Percentiles rank a stretch among this genome's conserved stretches.
phyloP scores from a whole-genome alignment of 257 asterid genomes.

The Paulownia fortunei region DNA sequence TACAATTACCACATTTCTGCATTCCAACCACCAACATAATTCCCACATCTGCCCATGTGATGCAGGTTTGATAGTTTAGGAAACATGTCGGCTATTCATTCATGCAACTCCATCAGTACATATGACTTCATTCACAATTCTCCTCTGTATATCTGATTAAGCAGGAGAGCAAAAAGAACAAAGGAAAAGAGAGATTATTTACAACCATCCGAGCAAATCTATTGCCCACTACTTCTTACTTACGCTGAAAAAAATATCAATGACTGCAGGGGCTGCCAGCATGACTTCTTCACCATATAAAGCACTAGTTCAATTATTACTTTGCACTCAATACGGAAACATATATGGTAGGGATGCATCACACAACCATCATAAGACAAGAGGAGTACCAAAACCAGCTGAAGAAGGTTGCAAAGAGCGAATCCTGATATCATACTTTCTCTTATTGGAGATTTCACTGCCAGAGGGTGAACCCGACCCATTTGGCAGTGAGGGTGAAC shows the following conservation, averaged over 20 bases:
- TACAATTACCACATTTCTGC: conserved; percentile 25
- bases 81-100: conserved; percentile 20
- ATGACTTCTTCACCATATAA: conserved; percentile 23
- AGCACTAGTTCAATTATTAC: conserved; percentile 15
- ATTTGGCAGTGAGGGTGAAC: conserved; percentile 65
- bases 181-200: conserved; percentile 25
- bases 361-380: conserved; percentile 38
- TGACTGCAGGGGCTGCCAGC: conserved; percentile 16
- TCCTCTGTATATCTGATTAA: conserved; percentile 19
- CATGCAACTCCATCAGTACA: conserved; percentile 26
- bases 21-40: conserved; percentile 32
- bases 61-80: conserved; percentile 17
- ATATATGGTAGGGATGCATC: not conserved
- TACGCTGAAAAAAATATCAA: conserved; percentile 18
- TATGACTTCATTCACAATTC: conserved; percentile 25
- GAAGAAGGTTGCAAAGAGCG: conserved; percentile 81
- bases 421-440: conserved; percentile 69
- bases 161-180: conserved; percentile 3
- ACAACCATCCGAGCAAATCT: conserved; percentile 34
- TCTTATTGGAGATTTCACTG: conserved; percentile 52
- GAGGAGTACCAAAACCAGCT: conserved; percentile 55
- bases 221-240: conserved; percentile 29
- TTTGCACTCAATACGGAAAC: conserved; percentile 28
- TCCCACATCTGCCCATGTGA: conserved; percentile 31
- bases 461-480: conserved; percentile 58